These are phyloP conservation scores for Sporothrix brasiliensis DNA, from an alignment of 2,329 filamentous ascomycete species.

Conservation along the genomic window DNA sequence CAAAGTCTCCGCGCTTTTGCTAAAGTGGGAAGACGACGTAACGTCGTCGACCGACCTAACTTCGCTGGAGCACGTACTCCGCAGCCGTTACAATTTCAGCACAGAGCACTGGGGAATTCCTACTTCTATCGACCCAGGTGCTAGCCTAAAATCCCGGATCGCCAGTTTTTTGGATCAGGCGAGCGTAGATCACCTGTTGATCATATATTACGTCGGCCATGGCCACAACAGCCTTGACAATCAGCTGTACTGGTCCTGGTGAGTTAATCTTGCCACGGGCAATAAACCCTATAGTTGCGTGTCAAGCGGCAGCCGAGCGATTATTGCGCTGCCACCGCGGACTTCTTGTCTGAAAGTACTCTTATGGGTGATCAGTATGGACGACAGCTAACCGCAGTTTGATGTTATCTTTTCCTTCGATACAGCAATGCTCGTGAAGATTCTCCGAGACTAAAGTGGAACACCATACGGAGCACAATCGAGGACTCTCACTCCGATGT, in stretches of 20 bases:
- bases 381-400: conserved; percentile 6
- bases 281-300: not conserved
- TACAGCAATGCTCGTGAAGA: conserved; percentile 60
- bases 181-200: conserved; percentile 61
- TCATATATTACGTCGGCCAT: conserved; percentile 67
- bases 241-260: conserved; percentile 69
- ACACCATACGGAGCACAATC: conserved; percentile 63
- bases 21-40: conserved; percentile 65
- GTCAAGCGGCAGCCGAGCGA: not conserved
- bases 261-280: conserved; percentile 44
- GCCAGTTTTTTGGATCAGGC: conserved; percentile 62
- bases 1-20: conserved; percentile 61
- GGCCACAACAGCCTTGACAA: conserved; percentile 61
- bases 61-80: conserved; percentile 60
- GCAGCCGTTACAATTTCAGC: conserved; percentile 62
- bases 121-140: conserved; percentile 59
- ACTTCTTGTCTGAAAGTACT: too few relatives aligned
- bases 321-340: not conserved
- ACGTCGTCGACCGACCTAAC: conserved; percentile 57
- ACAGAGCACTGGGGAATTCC: conserved; percentile 66
- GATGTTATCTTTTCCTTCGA: conserved; percentile 22
- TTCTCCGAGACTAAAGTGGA: conserved; percentile 65
- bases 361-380: not conserved
- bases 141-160: conserved; percentile 64
- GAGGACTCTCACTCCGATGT: conserved; percentile 67